Conservation (phyloP, 305 asterid genomes). For the Fraxinus angustifolia region DNA sequence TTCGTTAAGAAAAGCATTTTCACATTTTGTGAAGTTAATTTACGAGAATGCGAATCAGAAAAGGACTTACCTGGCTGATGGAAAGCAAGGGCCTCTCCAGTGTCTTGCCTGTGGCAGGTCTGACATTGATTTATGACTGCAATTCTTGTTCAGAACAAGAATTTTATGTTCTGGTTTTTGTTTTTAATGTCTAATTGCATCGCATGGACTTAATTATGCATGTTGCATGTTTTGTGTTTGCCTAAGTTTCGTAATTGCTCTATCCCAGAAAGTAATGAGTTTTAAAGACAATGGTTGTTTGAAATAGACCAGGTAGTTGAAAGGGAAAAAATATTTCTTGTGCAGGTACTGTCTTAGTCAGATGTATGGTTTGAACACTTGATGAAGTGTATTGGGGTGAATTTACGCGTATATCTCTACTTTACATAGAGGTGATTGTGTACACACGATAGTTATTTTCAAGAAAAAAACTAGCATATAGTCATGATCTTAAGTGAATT, state of each 20-base stretch:
- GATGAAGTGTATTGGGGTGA: not conserved
- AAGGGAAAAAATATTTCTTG: not conserved
- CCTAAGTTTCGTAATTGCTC: not conserved
- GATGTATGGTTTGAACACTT: not conserved
- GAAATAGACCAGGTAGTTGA: not conserved
- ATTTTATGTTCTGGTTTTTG: slow-evolving; percentile 12
- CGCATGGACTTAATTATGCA: slow-evolving; percentile 8
- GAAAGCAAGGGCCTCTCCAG: slow-evolving; percentile 71
- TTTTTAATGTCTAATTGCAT: slow-evolving; percentile 1
- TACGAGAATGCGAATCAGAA: slow-evolving; percentile 60
- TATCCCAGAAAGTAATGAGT: not conserved
- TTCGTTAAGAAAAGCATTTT: slow-evolving; percentile 62
- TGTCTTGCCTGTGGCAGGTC: slow-evolving; percentile 85
- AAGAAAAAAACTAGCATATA: not conserved
- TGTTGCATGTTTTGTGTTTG: not conserved
- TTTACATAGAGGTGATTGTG: not conserved
- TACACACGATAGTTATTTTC: not conserved
- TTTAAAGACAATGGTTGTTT: not conserved
- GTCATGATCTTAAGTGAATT: not conserved
- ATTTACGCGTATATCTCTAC: not conserved
- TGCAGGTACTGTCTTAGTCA: not conserved
- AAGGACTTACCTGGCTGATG: slow-evolving; percentile 68
- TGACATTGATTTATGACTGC: slow-evolving; percentile 35
- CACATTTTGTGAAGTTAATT: slow-evolving; percentile 64
- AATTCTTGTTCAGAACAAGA: not conserved